phyloP scores from a whole-genome alignment of 257 asterid species.

The Solanum rostratum region DNA sequence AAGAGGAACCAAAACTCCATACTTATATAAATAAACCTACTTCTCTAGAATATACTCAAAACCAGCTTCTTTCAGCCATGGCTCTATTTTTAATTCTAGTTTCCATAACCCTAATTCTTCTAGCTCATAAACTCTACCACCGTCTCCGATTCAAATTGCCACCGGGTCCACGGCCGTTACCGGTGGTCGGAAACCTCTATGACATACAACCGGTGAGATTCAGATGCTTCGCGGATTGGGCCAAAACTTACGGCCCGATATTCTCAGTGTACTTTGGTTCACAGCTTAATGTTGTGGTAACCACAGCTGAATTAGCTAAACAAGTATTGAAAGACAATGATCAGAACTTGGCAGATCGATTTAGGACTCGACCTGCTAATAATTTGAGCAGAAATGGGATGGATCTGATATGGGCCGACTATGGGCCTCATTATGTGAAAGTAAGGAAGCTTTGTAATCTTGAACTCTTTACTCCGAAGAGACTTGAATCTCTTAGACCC shows the following conservation, averaged over 20 bases:
- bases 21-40: background rate
- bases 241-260: constrained; percentile 19
- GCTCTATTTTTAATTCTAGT: constrained; percentile 12
- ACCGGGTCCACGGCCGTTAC: constrained; percentile 26
- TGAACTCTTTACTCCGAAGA: constrained; percentile 62
- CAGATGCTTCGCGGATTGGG: constrained; percentile 26
- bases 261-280: constrained; percentile 25
- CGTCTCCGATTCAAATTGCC: constrained; percentile 31
- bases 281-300: constrained; percentile 25
- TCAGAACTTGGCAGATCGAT: constrained; percentile 24
- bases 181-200: constrained; percentile 26
- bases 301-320: constrained; percentile 18
- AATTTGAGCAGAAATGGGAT: constrained; percentile 61
- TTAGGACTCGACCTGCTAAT: constrained; percentile 10
- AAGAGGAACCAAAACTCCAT: background rate
- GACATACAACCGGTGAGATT: constrained; percentile 22
- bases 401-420: constrained; percentile 89
- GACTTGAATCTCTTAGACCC: constrained; percentile 67
- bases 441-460: constrained; percentile 77
- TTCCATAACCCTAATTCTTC: constrained; percentile 13
- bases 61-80: constrained; percentile 19
- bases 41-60: background rate
- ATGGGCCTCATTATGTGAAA: constrained; percentile 82
- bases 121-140: constrained; percentile 28
- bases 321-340: constrained; percentile 28